Evolutionary conservation across 2,329 filamentous ascomycete species (phyloP), one percentile per base, ranked within the genome.

Genomic region (Cladosporium sp.): DNA sequence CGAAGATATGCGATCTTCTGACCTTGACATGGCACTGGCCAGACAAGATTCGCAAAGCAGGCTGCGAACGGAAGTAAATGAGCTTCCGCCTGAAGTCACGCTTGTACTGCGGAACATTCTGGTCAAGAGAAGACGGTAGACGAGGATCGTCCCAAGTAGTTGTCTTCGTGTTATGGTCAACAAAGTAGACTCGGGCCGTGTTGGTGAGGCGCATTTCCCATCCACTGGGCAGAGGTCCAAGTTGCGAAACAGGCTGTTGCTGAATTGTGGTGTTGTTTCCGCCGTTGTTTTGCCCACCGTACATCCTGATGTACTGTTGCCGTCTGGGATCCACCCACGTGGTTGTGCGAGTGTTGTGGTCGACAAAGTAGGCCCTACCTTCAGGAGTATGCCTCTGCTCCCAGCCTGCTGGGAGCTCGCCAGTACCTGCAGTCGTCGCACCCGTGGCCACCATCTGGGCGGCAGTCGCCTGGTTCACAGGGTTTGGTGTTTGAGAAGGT

Each of bases 181-280:
- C 95, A 78, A 99, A 99, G 81, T 99, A 99, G 18, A 99, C 95
- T 67, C 95, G 87, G 31, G 95, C 95, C 16, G 95, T 99, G 79
- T 99, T 98, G 62, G 95, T 99, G 61, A 99, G 88, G 67, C 95
- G 92, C 95, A 99, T 99, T 84, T 99, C 95, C 95, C 95, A 99
- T 2, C 95, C 95, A 74, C 95, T 98, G 3, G 95, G 95, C 57
- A 99, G 80, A 29, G 95, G 95, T 4, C 95, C 95, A 55, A 99
- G 86, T 78, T 99, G 95, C 2, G 95, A 98, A 2, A 99, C 95
- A 0, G 95, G 94, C 80, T 99, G 95, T 77, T 97, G 94, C 79
- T 98, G 94, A 70, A 98, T 97, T 44, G 92, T 93, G 57, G 92
- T 93, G 71, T 88, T 87, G 69, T 88, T 86, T 55, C 83, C 82